phyloP scores from a whole-genome alignment of 2,329 filamentous ascomycete genomes.

The Rutstroemia sp. region DNA sequence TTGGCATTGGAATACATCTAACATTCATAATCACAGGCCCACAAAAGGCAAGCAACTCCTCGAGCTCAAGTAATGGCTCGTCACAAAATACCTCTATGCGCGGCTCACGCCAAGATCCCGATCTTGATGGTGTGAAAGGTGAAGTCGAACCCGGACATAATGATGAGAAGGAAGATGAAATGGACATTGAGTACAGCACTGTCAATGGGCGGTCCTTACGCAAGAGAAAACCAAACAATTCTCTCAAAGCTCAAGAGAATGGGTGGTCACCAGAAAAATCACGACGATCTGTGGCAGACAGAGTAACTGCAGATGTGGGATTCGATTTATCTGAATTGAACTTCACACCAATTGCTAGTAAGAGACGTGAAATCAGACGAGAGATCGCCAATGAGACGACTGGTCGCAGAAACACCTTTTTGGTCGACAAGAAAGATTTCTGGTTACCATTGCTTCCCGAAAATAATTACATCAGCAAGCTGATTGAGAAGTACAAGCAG shows the following conservation, averaged over 20 bases:
- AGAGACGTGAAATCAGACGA: slow-evolving; percentile 12
- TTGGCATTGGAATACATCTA: not conserved
- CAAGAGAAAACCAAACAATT: slow-evolving; percentile 16
- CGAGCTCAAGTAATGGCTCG: not conserved
- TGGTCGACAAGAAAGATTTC: slow-evolving; percentile 29
- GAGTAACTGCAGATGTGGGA: not conserved
- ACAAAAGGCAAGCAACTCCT: not conserved
- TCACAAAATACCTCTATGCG: slow-evolving; percentile 6
- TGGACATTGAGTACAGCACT: slow-evolving; percentile 1
- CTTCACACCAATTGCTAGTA: not conserved
- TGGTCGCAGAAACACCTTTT: slow-evolving; percentile 27
- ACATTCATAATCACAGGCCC: not conserved
- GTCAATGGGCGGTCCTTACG: slow-evolving; percentile 12
- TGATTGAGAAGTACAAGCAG: slow-evolving; percentile 23
- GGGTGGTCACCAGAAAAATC: not conserved
- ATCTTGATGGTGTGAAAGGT: slow-evolving; percentile 1
- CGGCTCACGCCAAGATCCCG: not conserved
- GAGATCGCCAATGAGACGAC: slow-evolving; percentile 26
- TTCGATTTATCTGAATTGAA: not conserved
- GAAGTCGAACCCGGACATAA: slow-evolving; percentile 4
- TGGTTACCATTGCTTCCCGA: slow-evolving; percentile 29
- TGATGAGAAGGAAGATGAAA: slow-evolving; percentile 7
- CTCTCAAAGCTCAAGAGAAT: slow-evolving; percentile 22
- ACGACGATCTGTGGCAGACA: not conserved
- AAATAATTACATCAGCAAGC: slow-evolving; percentile 29